Evolutionary conservation across 176 grass and related monocot species (phyloP), one percentile per base, ranked within the genome.

Genomic region (Avena eriantha): DNA sequence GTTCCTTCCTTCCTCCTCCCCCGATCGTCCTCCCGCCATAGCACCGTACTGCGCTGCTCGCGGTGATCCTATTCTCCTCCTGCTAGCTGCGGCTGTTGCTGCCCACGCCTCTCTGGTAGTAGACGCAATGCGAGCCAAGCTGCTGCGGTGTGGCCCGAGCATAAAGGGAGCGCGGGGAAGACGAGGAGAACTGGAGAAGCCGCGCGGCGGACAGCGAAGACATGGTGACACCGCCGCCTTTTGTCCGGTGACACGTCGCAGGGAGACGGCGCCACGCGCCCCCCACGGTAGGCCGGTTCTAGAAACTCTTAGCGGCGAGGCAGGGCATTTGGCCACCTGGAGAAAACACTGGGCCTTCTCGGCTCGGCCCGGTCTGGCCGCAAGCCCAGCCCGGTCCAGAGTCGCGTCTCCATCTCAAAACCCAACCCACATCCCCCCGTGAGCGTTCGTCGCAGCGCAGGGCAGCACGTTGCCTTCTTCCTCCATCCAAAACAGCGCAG

Each of bases 21-120:
- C 83, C 72, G 88, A 22, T 80, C 82, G 82, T 47, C 58, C 88
- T 31, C 58, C 88, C 47, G 82, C 68, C 90, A 95, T 86, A 9
- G 57, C 15, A 4, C 73, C 23, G 89, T 64, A 4, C 72, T 15
- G 75, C 89, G 39, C 80, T 66, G 24, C 57, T 78, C 89, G 83
- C 57, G 39, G 47, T 21, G 64, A 67, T 34, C 48, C 67, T 39
- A 19, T 24, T 68, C 80, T 79, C 58, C 47, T 48, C 15, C 43
- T 35, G 60, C 79, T 15, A 7, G 65, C 35, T 21, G 10, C 33
- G 5, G 17, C 58, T 50, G 78, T 41, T 41, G 39, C 39, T 41
- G 39, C 0, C 54, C 41, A 47, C 23, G 59, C 41, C 45, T 45
- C 72, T 78, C 54, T 76, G 73, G 47, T 33, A 9, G 47, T 8